Conservation (phyloP, 768 basidiomycete species). For the Phallus indusiatus region DNA sequence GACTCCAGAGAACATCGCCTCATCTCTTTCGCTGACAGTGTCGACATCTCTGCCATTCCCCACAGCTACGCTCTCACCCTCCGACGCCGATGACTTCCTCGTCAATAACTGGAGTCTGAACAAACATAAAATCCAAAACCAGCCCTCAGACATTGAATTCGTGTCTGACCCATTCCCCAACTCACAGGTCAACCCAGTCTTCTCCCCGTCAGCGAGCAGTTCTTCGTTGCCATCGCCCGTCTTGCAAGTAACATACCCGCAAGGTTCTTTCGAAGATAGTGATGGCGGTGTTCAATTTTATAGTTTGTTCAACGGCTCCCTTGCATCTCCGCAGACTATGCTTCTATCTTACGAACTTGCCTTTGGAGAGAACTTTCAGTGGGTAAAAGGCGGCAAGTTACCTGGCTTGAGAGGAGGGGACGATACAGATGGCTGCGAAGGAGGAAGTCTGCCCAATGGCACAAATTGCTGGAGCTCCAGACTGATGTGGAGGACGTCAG, state of each 20-base stretch:
- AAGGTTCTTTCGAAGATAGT: conserved; percentile 47
- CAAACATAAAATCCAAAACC: conserved; percentile 53
- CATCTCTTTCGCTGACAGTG: conserved; percentile 44
- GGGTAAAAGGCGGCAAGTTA: conserved; percentile 68
- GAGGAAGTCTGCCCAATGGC: conserved; percentile 55
- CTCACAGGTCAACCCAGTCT: conserved; percentile 27
- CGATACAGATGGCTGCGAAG: conserved; percentile 54
- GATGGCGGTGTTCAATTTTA: conserved; percentile 62
- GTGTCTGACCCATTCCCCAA: conserved; percentile 60
- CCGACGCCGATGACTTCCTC: conserved; percentile 41
- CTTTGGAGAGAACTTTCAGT: conserved; percentile 56
- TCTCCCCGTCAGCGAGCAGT: conserved; percentile 10
- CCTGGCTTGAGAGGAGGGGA: conserved; percentile 68
- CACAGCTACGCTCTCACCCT: conserved; percentile 42
- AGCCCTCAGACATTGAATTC: conserved; percentile 46
- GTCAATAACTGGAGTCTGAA: conserved; percentile 51
- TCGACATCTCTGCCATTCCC: conserved; percentile 61
- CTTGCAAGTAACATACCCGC: conserved; percentile 55
- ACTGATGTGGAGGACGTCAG: conserved; percentile 65
- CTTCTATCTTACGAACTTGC: conserved; percentile 66
- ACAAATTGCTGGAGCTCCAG: conserved; percentile 63
- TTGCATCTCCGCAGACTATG: conserved; percentile 50
- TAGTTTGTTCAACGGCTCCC: conserved; percentile 55
- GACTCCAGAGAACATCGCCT: conserved; percentile 27
- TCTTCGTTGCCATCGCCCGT: conserved; percentile 23